Conservation (phyloP, 306 rosid genomes). For the barrel medic (Medicago truncatula) region MtrunA17r5.0-ANR NC_053047.1:6295501-6296000, state of each 20-base stretch:
- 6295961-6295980: constrained; percentile 87
- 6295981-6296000: constrained; percentile 70
- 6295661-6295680: constrained; percentile 99
- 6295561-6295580: constrained; percentile 35
- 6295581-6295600: constrained; percentile 92
- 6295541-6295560: constrained; percentile 6
- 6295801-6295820: constrained; percentile 5
- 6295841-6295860: constrained; percentile 20
- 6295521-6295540: constrained; percentile 11
- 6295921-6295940: constrained; percentile 51
- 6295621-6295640: constrained; percentile 96
- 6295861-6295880: constrained; percentile 31
- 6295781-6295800: constrained; percentile 63
- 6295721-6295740: constrained; percentile 99
- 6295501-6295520: constrained; percentile 11
- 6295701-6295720: constrained; percentile 83
- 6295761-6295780: constrained; percentile 86
- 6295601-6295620: constrained; percentile 98
- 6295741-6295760: constrained; percentile 99
- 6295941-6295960: constrained; percentile 68
- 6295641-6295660: constrained; percentile 98
- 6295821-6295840: background rate
- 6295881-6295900: constrained; percentile 40
- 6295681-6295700: constrained; percentile 93
- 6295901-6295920: constrained; percentile 71